Base-by-base conservation (phyloP, 2,329 filamentous ascomycete species). In the Fusarium papillatum region DNA sequence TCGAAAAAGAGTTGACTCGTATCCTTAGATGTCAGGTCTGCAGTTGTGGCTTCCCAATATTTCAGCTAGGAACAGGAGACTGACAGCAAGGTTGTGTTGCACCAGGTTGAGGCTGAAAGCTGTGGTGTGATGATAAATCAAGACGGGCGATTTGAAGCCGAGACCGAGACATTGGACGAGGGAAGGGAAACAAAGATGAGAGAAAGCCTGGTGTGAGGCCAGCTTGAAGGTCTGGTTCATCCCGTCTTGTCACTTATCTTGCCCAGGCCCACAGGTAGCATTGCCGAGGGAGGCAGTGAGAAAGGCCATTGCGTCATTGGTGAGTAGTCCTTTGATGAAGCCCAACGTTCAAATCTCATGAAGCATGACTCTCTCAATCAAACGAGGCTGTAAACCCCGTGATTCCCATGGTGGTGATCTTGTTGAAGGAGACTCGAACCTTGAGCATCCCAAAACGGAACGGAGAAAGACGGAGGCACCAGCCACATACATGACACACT, bases 401-500 rank as follows among this genome's bases (percentile, higher is more conserved):
- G 29, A 50, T 39, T 39, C 29, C 14, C 61, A 50, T 26, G 7
- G 22, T 38, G 62, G 8, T 38, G 43, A 64, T 64, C n/a, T 39
- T 36, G 43, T n/a, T 64, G 43, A 38, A 38, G 36, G 14, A 38
- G 36, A 7, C 36, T 38, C 16, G 36, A 38, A 7, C 36, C 36
- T 29, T 13, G 13, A n/a, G 19, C 31, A 50, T 17, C 43, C 11
- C 4, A 26, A 53, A 53, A 17, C 29, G 53, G 53, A 64, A 34
- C 26, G 39, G 60, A 63, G 31, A 24, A 41, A 63, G 29, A 62
- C 24, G 17, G 59, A 46, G 7, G 29, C 31, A 22, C 38, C 31
- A 68, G 65, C 72, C 73, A 70, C 73, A 75, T 2, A 9, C 7
- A 31, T 29, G 13, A 34, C 16, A 17, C 41, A 13, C 10, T 48